Evolutionary conservation across 2,329 filamentous ascomycete species (phyloP).

Genomic region (Neonectria ditissima): DNA sequence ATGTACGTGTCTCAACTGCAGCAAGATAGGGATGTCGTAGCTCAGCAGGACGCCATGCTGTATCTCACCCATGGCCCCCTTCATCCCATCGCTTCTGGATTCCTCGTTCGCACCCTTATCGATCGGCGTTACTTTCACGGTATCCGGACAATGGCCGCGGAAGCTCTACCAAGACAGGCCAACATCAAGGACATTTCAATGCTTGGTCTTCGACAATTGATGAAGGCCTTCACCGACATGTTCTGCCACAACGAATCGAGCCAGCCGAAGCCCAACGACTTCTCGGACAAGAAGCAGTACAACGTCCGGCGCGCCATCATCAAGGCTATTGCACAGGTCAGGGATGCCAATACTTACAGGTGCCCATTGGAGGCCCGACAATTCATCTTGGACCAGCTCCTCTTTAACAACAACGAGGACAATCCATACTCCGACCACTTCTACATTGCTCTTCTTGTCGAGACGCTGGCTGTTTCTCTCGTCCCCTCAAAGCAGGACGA

Average conservation of each 20-base stretch:
- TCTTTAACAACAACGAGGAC: constrained; percentile 93
- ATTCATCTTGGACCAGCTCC: constrained; percentile 89
- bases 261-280: constrained; percentile 91
- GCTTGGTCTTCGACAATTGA: constrained; percentile 85
- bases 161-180: constrained; percentile 81
- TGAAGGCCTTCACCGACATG: constrained; percentile 86
- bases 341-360: constrained; percentile 75
- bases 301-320: constrained; percentile 87
- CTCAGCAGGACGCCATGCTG: constrained; percentile 82
- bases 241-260: constrained; percentile 84
- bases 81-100: constrained; percentile 87
- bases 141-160: constrained; percentile 86
- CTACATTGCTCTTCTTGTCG: constrained; percentile 86
- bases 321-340: constrained; percentile 81
- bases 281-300: constrained; percentile 87
- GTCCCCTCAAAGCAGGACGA: constrained; percentile 62
- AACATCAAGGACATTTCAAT: constrained; percentile 73
- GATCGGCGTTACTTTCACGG: constrained; percentile 94
- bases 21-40: constrained; percentile 95
- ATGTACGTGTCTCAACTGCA: constrained; percentile 99
- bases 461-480: constrained; percentile 68
- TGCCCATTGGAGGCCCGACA: constrained; percentile 83
- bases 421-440: constrained; percentile 91
- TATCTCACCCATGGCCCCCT: constrained; percentile 75
- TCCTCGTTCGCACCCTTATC: constrained; percentile 89